phyloP scores from a whole-genome alignment of 768 basidiomycete genomes.

The Tricholoma saponaceum region DNA sequence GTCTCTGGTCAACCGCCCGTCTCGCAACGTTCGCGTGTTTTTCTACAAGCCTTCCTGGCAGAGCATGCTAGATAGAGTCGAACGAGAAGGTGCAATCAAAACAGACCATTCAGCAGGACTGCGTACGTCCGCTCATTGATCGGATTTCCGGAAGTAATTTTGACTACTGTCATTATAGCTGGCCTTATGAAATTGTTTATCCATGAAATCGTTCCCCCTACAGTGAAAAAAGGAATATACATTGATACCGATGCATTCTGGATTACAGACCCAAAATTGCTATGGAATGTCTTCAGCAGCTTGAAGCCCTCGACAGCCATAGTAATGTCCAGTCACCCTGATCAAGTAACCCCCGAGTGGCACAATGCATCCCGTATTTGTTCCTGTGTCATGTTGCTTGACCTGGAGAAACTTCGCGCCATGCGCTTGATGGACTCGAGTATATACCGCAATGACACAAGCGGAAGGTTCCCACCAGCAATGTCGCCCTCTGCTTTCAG shows the following conservation, averaged over 20 bases:
- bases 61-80: slow-evolving; percentile 37
- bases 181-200: slow-evolving; percentile 53
- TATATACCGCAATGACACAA: slow-evolving; percentile 28
- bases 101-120: slow-evolving; percentile 46
- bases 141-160: not conserved
- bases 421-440: slow-evolving; percentile 45
- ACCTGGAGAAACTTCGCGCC: slow-evolving; percentile 39
- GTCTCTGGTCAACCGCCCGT: slow-evolving; percentile 33
- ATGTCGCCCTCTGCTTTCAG: slow-evolving; percentile 39
- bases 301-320: slow-evolving; percentile 33
- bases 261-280: slow-evolving; percentile 40
- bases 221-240: slow-evolving; percentile 42
- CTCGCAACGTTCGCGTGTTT: slow-evolving; percentile 31
- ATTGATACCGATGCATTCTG: slow-evolving; percentile 51
- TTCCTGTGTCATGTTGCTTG: slow-evolving; percentile 50
- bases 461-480: slow-evolving; percentile 22
- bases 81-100: slow-evolving; percentile 40
- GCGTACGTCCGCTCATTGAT: slow-evolving; percentile 28
- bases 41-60: slow-evolving; percentile 39
- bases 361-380: slow-evolving; percentile 43
- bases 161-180: slow-evolving; percentile 23
- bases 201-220: slow-evolving; percentile 43
- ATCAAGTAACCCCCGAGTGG: slow-evolving; percentile 37
- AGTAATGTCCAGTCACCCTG: slow-evolving; percentile 42
- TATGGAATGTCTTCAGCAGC: slow-evolving; percentile 38